Base-by-base conservation (phyloP, 345 rosid species). In the Lepidium sativum region DNA sequence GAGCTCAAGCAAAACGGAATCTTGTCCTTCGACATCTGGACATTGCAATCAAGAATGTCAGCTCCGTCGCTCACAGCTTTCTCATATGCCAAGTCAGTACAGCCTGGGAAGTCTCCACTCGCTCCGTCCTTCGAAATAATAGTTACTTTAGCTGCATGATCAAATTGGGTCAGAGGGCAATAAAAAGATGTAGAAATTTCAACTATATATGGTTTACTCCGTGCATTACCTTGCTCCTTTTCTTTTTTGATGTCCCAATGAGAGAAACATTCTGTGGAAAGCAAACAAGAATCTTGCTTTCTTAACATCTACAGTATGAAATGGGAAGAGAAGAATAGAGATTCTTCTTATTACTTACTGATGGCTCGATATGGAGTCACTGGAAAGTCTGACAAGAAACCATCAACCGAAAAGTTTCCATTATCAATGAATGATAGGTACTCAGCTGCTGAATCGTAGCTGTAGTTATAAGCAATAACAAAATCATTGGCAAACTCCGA, bases 371-470 rank as follows among this genome's bases (percentile, higher is more conserved):
- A 89, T 21, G 89, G 81, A 69, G 92, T 85, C 18, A 82, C 45
- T 8, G 97, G 97, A 57, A 82, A 89, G 74, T 89, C 95, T 64
- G 92, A 75, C 58, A 89, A 60, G 48, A 89, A 76, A 42, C 97
- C 95, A 73, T 89, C 97, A 75, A 87, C 90, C 7, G 92, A 82
- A 76, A 89, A 89, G 69, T 63, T 66, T 69, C 84, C 92, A 41
- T 87, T 82, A 81, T 89, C 81, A 38, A 87, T 18, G 72, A 82
- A 85, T 2, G 54, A 35, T 59, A 87, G 42, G 60, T 72, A 80
- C 77, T 89, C 92, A 50, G 73, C 34, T 11, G 83, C 21, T 11
- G 97, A 82, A 69, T 89, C 92, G 43, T 77, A 80, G 75, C 95
- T 87, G 78, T 77, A 87, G 72, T 87, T 82, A 73, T 74, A 89